phyloP scores from a whole-genome alignment of 2,329 filamentous ascomycete species.

The Nigrograna mackinnonii region DNA sequence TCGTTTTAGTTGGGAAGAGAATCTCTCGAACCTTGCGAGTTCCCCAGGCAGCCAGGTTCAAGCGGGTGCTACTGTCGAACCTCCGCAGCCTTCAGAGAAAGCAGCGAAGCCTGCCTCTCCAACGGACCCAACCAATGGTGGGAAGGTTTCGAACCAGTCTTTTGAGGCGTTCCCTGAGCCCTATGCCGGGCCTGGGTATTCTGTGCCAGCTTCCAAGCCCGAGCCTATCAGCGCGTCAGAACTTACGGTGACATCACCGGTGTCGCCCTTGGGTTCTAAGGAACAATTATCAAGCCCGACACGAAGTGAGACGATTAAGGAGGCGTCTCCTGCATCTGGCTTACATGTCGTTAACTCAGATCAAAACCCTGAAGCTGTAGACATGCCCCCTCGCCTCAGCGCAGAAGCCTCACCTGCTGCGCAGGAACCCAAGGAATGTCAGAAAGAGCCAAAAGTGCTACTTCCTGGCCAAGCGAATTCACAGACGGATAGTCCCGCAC shows the following conservation, averaged over 20 bases:
- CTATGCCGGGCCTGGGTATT: constrained; percentile 32
- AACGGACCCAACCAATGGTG: constrained; percentile 15
- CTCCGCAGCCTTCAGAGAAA: constrained; percentile 10
- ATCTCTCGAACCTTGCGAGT: constrained; percentile 9
- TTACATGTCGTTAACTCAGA: constrained; percentile 50
- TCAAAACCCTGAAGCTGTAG: constrained; percentile 38
- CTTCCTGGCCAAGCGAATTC: constrained; percentile 1
- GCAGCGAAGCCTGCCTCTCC: constrained; percentile 13
- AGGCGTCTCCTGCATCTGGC: constrained; percentile 28
- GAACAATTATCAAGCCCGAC: too few species aligned
- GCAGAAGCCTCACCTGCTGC: constrained; percentile 16
- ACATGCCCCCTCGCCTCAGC: constrained; percentile 38
- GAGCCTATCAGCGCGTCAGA: constrained; percentile 16
- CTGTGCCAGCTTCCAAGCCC: constrained; percentile 21
- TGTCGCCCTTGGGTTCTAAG: not conserved
- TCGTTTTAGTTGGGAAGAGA: constrained; percentile 38
- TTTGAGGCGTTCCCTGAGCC: constrained; percentile 22
- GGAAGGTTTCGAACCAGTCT: constrained; percentile 19
- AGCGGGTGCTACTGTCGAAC: constrained; percentile 10
- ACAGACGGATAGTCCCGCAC: not conserved
- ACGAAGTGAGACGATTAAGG: constrained; percentile 8
- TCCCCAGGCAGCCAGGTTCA: constrained; percentile 14
- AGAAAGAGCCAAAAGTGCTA: constrained; percentile 10
- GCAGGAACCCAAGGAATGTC: constrained; percentile 14
- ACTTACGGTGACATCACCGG: constrained; percentile 9